Percentiles rank a stretch among this genome's conserved stretches.
Conservation (phyloP, 768 basidiomycete species). For the Tubosaeta sp. region DNA sequence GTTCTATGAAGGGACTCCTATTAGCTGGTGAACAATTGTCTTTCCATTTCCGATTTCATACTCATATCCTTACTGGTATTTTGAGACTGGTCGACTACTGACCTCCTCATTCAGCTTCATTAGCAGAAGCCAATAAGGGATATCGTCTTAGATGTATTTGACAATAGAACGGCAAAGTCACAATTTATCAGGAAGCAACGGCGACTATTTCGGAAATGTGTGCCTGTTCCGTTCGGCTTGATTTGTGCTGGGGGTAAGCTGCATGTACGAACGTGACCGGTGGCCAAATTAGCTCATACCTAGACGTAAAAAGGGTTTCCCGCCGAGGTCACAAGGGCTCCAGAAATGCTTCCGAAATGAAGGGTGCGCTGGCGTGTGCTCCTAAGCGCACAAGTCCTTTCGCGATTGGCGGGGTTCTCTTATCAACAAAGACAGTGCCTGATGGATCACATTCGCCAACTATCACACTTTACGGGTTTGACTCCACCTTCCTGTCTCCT, state of each 20-base stretch:
- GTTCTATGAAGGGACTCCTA: not conserved
- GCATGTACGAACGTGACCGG: slow-evolving; percentile 3
- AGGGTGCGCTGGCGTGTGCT: slow-evolving; percentile 5
- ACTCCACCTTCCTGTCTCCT: not conserved
- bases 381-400: slow-evolving; percentile 13
- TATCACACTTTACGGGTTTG: not conserved
- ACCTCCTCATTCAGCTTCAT: not conserved
- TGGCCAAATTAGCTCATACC: slow-evolving; percentile 19
- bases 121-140: not conserved
- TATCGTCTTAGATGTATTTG: not conserved
- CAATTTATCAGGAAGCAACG: slow-evolving; percentile 1
- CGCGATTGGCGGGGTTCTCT: slow-evolving; percentile 21
- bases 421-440: slow-evolving; percentile 4
- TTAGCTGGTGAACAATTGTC: too few species aligned
- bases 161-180: slow-evolving; percentile 5
- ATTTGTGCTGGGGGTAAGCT: not conserved
- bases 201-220: not conserved
- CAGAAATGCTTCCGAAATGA: slow-evolving; percentile 12
- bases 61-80: slow-evolving; percentile 6
- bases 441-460: slow-evolving; percentile 2
- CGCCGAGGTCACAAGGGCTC: slow-evolving; percentile 8
- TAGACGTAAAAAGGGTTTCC: not conserved
- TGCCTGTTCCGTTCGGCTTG: not conserved
- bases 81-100: not conserved
- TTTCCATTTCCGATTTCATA: not conserved